These are phyloP conservation scores for Bacterosira constricta DNA, from an alignment of 108 stramenopile genomes.

Conservation along the genomic window DNA sequence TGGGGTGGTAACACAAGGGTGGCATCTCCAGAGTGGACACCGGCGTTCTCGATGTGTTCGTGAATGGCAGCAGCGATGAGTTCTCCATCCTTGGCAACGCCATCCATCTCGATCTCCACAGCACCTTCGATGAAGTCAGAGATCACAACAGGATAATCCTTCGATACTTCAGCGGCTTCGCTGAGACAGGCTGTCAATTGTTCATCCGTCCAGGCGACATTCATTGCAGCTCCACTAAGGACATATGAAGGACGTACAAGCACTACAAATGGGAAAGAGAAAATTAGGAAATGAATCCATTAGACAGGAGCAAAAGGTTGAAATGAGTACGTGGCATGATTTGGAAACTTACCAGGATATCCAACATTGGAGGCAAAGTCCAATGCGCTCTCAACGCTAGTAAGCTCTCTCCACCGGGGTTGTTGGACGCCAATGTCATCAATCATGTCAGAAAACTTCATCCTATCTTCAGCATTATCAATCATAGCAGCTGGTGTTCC, in stretches of 20 bases:
- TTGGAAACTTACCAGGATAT: conserved; percentile 61
- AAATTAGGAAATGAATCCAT: not conserved
- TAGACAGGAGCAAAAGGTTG: conserved; percentile 9
- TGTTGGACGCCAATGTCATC: conserved; percentile 97
- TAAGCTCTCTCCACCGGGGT: conserved; percentile 95
- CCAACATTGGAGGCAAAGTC: conserved; percentile 91
- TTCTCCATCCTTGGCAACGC: conserved; percentile 94
- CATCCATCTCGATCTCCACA: conserved; percentile 97
- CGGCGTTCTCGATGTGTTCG: conserved; percentile 98
- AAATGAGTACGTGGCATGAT: not conserved
- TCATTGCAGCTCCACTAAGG: conserved; percentile 98
- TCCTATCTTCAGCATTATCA: conserved; percentile 97
- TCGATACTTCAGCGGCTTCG: conserved; percentile 94
- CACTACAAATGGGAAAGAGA: conserved; percentile 55
- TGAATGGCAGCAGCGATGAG: conserved; percentile 95
- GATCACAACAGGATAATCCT: conserved; percentile 97
- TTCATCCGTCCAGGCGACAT: conserved; percentile 92
- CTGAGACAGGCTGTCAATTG: conserved; percentile 86
- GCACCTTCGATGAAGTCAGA: conserved; percentile 97
- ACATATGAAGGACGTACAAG: conserved; percentile 98
- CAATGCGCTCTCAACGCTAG: conserved; percentile 81
- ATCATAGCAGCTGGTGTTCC: conserved; percentile 96
- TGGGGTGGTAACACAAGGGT: conserved; percentile 93
- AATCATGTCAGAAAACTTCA: conserved; percentile 96
- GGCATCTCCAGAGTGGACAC: conserved; percentile 98